Evolutionary conservation across 2,329 filamentous ascomycete species (phyloP), one percentile per base, ranked within the genome.

Genomic region (Penicillium sp.): DNA sequence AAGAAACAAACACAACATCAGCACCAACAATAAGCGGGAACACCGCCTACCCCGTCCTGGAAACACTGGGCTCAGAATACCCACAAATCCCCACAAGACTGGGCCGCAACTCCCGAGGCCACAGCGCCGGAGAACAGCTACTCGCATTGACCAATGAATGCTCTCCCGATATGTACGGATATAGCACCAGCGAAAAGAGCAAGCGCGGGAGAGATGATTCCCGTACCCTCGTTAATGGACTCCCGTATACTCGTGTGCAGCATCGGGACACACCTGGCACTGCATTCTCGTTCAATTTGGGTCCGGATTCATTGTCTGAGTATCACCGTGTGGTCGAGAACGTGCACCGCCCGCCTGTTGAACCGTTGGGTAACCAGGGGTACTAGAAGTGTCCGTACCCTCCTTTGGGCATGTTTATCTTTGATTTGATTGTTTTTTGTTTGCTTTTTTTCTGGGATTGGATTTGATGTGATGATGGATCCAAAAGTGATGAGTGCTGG

Each of bases 131-230:
- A 10, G 60, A 65, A 26, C 66, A 64, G 47, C 21, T 66, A 16
- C 23, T 68, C 50, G 58, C 71, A 3, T 59, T 75, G 14, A 65
- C 69, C 8, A 66, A 68, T 11, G 67, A 67, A 45, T 74, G 72
- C 14, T 67, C 72, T 0, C 60, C 71, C 0, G 73, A 74, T 25
- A 63, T 75, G 9, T 80, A 80, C 58, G 72, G 72, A 50, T 79
- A 78, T 60, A 71, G 67, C 44, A 69, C 69, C 33, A 70, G 66
- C 11, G 70, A 66, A 51, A 63, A 66, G 31, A 66, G 65, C 21
- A 76, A 73, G 55, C 66, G 67, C 31, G 49, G 26, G 33, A 71
- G 48, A 3, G 57, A 66, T 2, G 50, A 66, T 14, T 51, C 69
- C 3, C 67, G 62, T 8, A 47, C 69, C 1, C 61, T 80, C 7